Conservation (phyloP, 225 moss, liverwort and hornwort species). For the Climacium dendroides region DNA sequence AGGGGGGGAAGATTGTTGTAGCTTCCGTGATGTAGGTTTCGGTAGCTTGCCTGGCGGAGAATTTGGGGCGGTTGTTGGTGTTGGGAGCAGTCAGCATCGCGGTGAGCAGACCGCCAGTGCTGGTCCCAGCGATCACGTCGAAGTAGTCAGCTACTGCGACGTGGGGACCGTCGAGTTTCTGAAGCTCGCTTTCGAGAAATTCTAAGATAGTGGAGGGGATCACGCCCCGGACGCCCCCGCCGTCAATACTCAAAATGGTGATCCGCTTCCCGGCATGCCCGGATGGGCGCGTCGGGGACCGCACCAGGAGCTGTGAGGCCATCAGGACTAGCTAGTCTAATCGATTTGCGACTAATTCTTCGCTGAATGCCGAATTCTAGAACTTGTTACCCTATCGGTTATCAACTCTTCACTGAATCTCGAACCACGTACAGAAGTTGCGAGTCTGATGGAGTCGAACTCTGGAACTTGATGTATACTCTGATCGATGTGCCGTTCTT, state of each 20-base stretch:
- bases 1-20: constrained; percentile 8
- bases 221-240: constrained; percentile 32
- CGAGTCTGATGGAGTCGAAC: neutral
- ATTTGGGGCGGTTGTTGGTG: constrained; percentile 4
- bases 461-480: neutral
- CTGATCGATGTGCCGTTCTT: neutral
- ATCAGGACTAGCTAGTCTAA: neutral
- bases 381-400: neutral
- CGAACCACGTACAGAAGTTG: neutral
- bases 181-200: constrained; percentile 1
- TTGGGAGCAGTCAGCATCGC: constrained; percentile 30
- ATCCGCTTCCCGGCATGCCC: constrained; percentile 17
- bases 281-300: neutral
- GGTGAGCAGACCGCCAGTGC: constrained; percentile 32
- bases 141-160: constrained; percentile 30
- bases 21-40: neutral
- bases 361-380: neutral
- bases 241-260: constrained; percentile 29
- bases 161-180: constrained; percentile 3
- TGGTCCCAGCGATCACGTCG: constrained; percentile 31
- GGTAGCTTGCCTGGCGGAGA: neutral
- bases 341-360: neutral
- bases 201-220: constrained; percentile 39
- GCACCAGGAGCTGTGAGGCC: neutral
- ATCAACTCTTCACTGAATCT: neutral